A percentile compares a stretch with the other conserved stretches of the same genome.
Evolutionary conservation across 2,329 filamentous ascomycete genomes (phyloP).

Genomic region (Pyrenochaeta sp.): DNA sequence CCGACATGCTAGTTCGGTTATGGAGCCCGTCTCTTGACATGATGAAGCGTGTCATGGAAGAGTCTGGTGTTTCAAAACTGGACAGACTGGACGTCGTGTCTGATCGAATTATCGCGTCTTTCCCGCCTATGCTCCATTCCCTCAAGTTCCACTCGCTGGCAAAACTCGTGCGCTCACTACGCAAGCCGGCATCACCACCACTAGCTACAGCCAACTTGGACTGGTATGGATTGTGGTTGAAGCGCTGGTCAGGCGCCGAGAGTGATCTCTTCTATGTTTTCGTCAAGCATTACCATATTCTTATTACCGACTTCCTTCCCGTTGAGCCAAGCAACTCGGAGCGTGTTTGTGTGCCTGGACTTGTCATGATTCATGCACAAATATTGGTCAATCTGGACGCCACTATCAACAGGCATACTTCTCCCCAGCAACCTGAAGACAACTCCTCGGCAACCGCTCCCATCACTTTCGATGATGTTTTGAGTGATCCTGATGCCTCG

Average conservation of each 20-base stretch:
- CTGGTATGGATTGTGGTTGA: slow-evolving; percentile 86
- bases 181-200: slow-evolving; percentile 71
- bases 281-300: slow-evolving; percentile 83
- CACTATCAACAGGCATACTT: slow-evolving; percentile 78
- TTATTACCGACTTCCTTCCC: slow-evolving; percentile 71
- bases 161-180: slow-evolving; percentile 66
- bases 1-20: slow-evolving; percentile 81
- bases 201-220: slow-evolving; percentile 75
- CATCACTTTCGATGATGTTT: slow-evolving; percentile 72
- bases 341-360: slow-evolving; percentile 74
- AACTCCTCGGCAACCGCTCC: slow-evolving; percentile 52
- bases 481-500: slow-evolving; percentile 71
- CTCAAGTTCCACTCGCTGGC: slow-evolving; percentile 71
- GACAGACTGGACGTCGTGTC: slow-evolving; percentile 59
- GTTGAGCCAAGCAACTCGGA: slow-evolving; percentile 61
- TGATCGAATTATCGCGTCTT: slow-evolving; percentile 72
- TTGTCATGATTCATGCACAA: slow-evolving; percentile 83
- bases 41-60: slow-evolving; percentile 75
- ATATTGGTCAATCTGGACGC: slow-evolving; percentile 80
- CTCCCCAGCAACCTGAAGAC: slow-evolving; percentile 48
- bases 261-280: slow-evolving; percentile 94
- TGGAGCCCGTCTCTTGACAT: slow-evolving; percentile 77
- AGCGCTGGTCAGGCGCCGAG: slow-evolving; percentile 85
- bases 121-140: slow-evolving; percentile 71
- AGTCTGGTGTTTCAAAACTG: slow-evolving; percentile 69